These are phyloP conservation scores for Gyromitra esculenta DNA, from an alignment of 2,329 filamentous ascomycete species.

Conservation along the genomic window DNA sequence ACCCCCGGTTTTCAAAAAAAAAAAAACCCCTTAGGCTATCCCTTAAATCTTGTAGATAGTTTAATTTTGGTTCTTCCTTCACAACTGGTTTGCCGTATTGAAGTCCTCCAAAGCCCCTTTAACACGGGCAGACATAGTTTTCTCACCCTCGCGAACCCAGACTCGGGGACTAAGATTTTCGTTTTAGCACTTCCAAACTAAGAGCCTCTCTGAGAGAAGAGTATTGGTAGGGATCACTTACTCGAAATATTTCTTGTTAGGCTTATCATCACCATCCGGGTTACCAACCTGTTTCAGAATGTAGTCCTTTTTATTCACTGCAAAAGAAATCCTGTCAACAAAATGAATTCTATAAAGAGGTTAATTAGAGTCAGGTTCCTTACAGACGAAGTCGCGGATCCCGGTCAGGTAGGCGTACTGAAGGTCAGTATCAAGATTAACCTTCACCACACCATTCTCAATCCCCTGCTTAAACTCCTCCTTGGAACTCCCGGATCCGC, in stretches of 20 bases:
- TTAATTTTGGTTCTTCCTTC: conserved; percentile 60
- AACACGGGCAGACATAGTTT: conserved; percentile 89
- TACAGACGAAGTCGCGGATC: conserved; percentile 86
- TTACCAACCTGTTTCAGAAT: conserved; percentile 87
- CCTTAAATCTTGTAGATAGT: neutral
- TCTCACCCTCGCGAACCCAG: conserved; percentile 96
- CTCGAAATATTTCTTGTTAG: conserved; percentile 97
- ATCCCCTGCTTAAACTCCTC: conserved; percentile 91
- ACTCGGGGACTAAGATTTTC: conserved; percentile 74
- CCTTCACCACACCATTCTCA: conserved; percentile 94
- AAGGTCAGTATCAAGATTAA: conserved; percentile 98
- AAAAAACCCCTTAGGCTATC: neutral
- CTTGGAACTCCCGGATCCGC: conserved; percentile 90
- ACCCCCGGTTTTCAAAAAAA: neutral
- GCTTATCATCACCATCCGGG: conserved; percentile 96
- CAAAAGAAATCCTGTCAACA: neutral
- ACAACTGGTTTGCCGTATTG: conserved; percentile 81
- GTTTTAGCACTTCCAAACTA: neutral
- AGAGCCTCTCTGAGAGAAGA: neutral
- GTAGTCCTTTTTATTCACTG: conserved; percentile 89
- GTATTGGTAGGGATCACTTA: conserved; percentile 56
- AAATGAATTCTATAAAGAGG: neutral
- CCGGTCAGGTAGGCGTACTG: conserved; percentile 87
- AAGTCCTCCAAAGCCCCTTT: conserved; percentile 87
- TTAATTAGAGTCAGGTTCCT: neutral